Conservation (phyloP, 306 rosid genomes). For the Rosa chinensis region DNA sequence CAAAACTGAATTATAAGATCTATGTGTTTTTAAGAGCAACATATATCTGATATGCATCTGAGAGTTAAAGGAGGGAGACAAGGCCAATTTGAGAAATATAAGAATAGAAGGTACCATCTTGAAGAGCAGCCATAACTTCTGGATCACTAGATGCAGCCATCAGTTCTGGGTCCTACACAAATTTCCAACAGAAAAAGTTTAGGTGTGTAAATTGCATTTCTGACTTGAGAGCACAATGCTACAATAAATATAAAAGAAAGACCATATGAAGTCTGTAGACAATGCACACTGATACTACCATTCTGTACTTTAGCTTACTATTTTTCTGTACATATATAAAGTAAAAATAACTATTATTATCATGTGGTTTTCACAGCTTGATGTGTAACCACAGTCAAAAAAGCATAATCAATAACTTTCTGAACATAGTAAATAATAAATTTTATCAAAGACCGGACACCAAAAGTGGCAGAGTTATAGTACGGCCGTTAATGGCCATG, state of each 20-base stretch:
- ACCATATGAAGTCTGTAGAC: background rate
- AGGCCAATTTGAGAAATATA: background rate
- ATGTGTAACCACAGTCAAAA: background rate
- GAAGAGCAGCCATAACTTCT: constrained; percentile 89
- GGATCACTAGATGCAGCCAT: constrained; percentile 88
- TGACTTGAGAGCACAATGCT: background rate
- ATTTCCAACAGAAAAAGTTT: constrained; percentile 4
- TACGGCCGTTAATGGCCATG: no score
- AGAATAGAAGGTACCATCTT: constrained; percentile 61
- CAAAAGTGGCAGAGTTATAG: no score
- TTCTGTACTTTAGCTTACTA: background rate
- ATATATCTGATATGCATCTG: background rate
- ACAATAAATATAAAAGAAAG: background rate
- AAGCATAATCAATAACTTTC: no score
- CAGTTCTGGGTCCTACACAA: constrained; percentile 73
- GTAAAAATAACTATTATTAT: background rate
- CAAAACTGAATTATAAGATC: background rate
- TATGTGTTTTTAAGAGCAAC: background rate
- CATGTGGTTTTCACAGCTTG: background rate
- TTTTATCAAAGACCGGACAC: no score
- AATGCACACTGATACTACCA: background rate
- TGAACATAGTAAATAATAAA: no score
- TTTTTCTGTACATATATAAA: background rate
- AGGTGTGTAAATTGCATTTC: background rate
- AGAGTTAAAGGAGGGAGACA: background rate